phyloP scores from a whole-genome alignment of 2,329 filamentous ascomycete genomes.

The Alternaria sp. region DNA sequence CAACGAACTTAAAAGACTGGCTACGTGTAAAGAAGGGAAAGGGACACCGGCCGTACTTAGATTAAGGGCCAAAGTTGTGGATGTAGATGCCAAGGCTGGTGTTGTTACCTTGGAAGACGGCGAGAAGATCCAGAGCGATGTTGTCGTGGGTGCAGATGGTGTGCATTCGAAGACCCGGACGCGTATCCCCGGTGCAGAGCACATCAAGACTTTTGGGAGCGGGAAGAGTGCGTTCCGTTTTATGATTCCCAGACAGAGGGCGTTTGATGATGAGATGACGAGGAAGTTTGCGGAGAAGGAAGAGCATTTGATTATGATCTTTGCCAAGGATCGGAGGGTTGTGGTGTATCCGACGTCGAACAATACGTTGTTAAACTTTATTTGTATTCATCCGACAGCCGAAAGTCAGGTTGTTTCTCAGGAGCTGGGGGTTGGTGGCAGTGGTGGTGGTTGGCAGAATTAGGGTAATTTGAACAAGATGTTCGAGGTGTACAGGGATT shows the following conservation, averaged over 20 bases:
- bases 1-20: slow-evolving; percentile 59
- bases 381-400: slow-evolving; percentile 53
- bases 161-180: slow-evolving; percentile 55
- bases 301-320: slow-evolving; percentile 57
- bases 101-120: slow-evolving; percentile 51
- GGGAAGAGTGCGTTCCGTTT: slow-evolving; percentile 68
- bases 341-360: slow-evolving; percentile 60
- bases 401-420: slow-evolving; percentile 35
- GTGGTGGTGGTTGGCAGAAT: slow-evolving; percentile 49
- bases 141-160: slow-evolving; percentile 65
- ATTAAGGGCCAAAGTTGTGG: slow-evolving; percentile 55
- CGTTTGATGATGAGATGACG: slow-evolving; percentile 52
- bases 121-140: slow-evolving; percentile 55
- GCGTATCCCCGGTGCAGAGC: slow-evolving; percentile 36
- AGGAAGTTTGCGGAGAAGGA: slow-evolving; percentile 50
- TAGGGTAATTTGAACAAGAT: slow-evolving; percentile 50
- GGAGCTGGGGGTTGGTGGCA: slow-evolving; percentile 27
- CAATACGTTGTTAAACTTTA: slow-evolving; percentile 59
- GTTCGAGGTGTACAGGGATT: slow-evolving; percentile 53
- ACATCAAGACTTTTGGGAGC: slow-evolving; percentile 54
- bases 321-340: slow-evolving; percentile 55
- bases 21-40: slow-evolving; percentile 51
- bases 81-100: slow-evolving; percentile 52
- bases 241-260: slow-evolving; percentile 59
- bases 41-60: slow-evolving; percentile 52